A percentile compares a stretch with the other conserved stretches of the same genome.
Evolutionary conservation across 2,329 filamentous ascomycete genomes (phyloP).

Genomic region (Neonectria sp.): DNA sequence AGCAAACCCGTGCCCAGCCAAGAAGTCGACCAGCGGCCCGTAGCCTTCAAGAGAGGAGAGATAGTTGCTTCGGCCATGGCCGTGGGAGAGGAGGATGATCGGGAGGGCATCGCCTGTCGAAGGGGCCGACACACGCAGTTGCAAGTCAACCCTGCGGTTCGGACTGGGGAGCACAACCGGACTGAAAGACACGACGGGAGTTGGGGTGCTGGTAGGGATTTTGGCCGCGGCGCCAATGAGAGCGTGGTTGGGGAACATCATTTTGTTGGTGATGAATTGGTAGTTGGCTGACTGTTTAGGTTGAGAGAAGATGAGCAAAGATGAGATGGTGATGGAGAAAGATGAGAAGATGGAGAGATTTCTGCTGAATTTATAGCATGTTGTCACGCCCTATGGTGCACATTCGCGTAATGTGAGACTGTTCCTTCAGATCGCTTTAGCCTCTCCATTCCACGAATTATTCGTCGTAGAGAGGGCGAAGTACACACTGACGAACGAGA

Average conservation of each 20-base stretch:
- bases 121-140: conserved; percentile 43
- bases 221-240: conserved; percentile 43
- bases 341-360: not conserved
- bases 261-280: conserved; percentile 13
- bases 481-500: conserved; percentile 26
- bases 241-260: conserved; percentile 43
- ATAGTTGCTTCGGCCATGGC: conserved; percentile 46
- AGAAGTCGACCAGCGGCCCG: conserved; percentile 44
- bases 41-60: conserved; percentile 47
- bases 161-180: conserved; percentile 39
- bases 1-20: conserved; percentile 47
- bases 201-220: conserved; percentile 37
- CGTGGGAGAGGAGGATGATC: conserved; percentile 47
- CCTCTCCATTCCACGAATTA: not conserved
- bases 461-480: not conserved
- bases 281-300: too few relatives aligned
- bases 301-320: not conserved
- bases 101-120: conserved; percentile 35
- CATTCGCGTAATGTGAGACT: not conserved
- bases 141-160: conserved; percentile 41
- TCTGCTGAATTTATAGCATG: conserved; percentile 27
- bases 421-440: not conserved
- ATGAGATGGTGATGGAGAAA: not conserved
- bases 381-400: not conserved
- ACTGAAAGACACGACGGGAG: conserved; percentile 42